phyloP scores from a whole-genome alignment of 345 rosid genomes.

The Melaleuca alternifolia region DNA sequence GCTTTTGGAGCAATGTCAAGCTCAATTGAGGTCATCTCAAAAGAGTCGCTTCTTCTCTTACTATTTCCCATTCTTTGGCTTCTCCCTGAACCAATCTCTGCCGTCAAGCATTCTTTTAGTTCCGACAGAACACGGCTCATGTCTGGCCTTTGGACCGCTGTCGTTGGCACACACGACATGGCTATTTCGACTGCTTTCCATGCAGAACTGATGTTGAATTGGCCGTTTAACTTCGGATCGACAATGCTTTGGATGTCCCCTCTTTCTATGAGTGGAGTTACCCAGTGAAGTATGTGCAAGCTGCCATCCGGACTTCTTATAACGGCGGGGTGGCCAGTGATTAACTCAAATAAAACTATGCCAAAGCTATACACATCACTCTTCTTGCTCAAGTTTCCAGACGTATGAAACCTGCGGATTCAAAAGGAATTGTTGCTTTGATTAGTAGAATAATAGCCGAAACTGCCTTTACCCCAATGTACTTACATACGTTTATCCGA shows the following conservation, averaged over 20 bases:
- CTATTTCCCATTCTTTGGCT: neutral
- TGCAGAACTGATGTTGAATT: neutral
- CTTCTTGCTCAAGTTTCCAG: conserved; percentile 27
- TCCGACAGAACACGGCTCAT: conserved; percentile 8
- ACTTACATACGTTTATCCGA: too few species aligned
- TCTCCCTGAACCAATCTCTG: neutral
- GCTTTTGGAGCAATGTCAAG: neutral
- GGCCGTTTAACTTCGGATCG: conserved; percentile 3
- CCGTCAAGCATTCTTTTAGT: conserved; percentile 6
- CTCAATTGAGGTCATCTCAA: neutral
- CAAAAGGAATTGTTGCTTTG: neutral
- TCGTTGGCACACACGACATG: neutral
- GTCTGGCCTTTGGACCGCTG: conserved; percentile 2
- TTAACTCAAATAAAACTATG: conserved; percentile 25
- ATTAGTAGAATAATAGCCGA: neutral
- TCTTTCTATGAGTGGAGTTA: neutral
- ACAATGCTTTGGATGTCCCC: conserved; percentile 12
- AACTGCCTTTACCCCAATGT: neutral
- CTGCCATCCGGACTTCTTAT: neutral
- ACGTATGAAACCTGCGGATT: conserved; percentile 13
- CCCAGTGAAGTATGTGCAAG: neutral
- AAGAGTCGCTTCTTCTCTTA: neutral
- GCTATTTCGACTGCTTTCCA: conserved; percentile 14
- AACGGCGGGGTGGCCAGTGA: conserved; percentile 23
- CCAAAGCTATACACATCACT: conserved; percentile 43